Evolutionary conservation across 768 basidiomycete genomes (phyloP), one percentile per base, ranked within the genome.

Genomic region (Mycena indigotica): DNA sequence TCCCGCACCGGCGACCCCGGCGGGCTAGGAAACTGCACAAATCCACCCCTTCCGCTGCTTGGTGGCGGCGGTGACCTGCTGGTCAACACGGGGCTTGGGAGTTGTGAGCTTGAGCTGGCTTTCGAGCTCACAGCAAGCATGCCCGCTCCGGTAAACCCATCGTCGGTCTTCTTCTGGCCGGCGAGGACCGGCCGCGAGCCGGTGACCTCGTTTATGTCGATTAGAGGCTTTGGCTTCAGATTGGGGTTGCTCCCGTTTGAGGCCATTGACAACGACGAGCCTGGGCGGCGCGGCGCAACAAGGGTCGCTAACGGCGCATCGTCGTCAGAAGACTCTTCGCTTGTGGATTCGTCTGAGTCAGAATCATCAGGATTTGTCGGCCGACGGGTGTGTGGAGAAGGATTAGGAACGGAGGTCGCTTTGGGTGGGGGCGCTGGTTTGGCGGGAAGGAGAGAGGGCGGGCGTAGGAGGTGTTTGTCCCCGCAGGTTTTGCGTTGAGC

Each of bases 231-330:
- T 1, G 63, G 58, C 28, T 60, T 57, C 3, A 19, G n/a, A 30
- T 25, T 24, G 21, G 57, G 4, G 45, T 52, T 8, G 16, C 35
- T 49, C 28, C 52, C n/a, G 57, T 67, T 71, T 17, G 76, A 76
- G 55, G 70, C 70, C 6, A 73, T 72, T 6, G 80, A 82, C 56
- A 79, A 69, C 17, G 86, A 77, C 61, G 86, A 88, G n/a, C 86
- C 87, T 16, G 89, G 88, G 30, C 89, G 79, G 49, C 76, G 80
- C 12, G 89, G 88, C 0, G 77, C 76, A 6, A 88, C 72, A 32
- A 90, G 75, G 1, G 74, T 77, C 0, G 87, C 85, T 30, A 92
- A 76, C 13, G 89, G 90, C 2, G 84, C 80, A 61, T 86, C 76
- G 56, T 88, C 81, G 52, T 82, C 84, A 23, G 79, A 81, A 56